phyloP scores from a whole-genome alignment of 495 filamentous ascomycete species.

The Aspergillus diversus region DNA sequence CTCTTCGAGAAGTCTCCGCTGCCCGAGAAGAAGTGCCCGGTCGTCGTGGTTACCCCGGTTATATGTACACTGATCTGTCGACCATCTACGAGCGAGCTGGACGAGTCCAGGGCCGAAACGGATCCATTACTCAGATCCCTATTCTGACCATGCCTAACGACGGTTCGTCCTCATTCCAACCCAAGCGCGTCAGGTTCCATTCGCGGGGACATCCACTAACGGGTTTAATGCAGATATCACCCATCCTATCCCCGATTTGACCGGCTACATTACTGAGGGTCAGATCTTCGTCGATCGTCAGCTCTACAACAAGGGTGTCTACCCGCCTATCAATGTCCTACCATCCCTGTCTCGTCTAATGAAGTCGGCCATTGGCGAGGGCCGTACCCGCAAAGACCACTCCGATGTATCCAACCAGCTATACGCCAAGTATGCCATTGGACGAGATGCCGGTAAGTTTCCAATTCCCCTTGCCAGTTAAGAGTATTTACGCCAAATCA shows the following conservation, averaged over 20 bases:
- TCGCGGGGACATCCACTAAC: slow-evolving; percentile 1
- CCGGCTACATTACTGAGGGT: slow-evolving; percentile 98
- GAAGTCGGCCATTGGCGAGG: slow-evolving; percentile 99
- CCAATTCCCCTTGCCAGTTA: not conserved
- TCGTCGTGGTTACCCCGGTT: slow-evolving; percentile 99
- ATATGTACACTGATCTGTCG: slow-evolving; percentile 99
- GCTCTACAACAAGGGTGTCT: slow-evolving; percentile 93
- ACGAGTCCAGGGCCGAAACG: slow-evolving; percentile 95
- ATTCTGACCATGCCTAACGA: slow-evolving; percentile 99
- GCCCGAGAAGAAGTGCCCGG: slow-evolving; percentile 99
- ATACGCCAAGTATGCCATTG: slow-evolving; percentile 99
- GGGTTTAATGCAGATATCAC: slow-evolving; percentile 75
- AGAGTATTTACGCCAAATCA: too few species aligned
- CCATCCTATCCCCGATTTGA: slow-evolving; percentile 98
- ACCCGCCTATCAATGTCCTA: slow-evolving; percentile 98
- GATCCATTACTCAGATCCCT: slow-evolving; percentile 98
- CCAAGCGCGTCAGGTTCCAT: not conserved
- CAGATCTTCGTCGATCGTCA: slow-evolving; percentile 98
- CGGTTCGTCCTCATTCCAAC: slow-evolving; percentile 47
- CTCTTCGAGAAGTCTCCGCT: slow-evolving; percentile 95
- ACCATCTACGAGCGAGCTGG: slow-evolving; percentile 99
- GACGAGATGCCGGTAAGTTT: slow-evolving; percentile 76
- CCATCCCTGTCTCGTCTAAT: slow-evolving; percentile 98
- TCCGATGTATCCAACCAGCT: slow-evolving; percentile 98
- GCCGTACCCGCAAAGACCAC: slow-evolving; percentile 93